Evolutionary conservation across 73 alveolate species (phyloP).

Genomic region (Paramecium octaurelia): DNA sequence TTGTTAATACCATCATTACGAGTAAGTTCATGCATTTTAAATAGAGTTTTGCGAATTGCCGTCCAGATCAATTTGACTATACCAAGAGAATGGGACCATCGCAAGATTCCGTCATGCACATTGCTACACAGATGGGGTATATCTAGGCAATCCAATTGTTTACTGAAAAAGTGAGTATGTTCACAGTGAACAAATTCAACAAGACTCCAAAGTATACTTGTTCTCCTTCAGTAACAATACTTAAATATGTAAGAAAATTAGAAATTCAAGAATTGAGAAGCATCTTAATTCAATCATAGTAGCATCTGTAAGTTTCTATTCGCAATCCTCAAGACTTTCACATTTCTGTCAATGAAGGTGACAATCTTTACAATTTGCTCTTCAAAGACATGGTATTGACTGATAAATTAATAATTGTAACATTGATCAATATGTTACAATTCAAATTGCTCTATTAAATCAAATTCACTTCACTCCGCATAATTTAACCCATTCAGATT

Average conservation of each 20-base stretch:
- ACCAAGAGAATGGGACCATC: background rate
- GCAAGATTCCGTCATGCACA: background rate
- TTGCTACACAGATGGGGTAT: background rate
- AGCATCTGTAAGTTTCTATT: background rate
- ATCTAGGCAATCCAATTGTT: background rate
- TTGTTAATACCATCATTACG: background rate
- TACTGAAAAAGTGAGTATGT: background rate
- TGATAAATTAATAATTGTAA: constrained; percentile 2
- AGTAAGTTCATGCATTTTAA: background rate
- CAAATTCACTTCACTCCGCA: background rate
- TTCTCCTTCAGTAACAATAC: background rate
- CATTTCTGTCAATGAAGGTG: background rate
- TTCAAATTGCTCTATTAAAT: background rate
- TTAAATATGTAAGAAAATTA: background rate
- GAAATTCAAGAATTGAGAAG: background rate
- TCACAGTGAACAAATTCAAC: background rate
- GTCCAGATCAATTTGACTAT: background rate
- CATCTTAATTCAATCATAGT: background rate
- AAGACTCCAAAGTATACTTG: background rate
- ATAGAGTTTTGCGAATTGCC: background rate
- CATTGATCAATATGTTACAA: background rate
- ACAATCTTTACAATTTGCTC: background rate
- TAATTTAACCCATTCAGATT: background rate
- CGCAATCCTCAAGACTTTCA: background rate
- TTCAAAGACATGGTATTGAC: background rate